Evolutionary conservation across 2,329 filamentous ascomycete genomes (phyloP).

Genomic region (Exophiala sideris): DNA sequence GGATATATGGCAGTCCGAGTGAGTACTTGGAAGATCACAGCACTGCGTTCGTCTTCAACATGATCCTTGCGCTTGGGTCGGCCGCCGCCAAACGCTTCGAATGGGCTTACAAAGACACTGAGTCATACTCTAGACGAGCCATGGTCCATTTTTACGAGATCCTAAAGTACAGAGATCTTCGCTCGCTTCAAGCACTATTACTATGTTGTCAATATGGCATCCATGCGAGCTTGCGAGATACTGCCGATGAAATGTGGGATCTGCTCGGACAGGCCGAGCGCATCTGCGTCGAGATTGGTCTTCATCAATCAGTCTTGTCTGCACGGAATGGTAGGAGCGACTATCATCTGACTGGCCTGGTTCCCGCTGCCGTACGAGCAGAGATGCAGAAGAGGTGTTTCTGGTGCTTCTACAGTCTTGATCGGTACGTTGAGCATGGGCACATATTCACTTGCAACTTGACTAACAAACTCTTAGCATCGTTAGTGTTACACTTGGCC

Average conservation of each 20-base stretch:
- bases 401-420: neutral
- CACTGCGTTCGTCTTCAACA: neutral
- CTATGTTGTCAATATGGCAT: constrained; percentile 1
- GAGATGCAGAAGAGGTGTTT: neutral
- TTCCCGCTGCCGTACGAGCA: neutral
- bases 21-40: neutral
- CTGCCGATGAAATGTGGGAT: neutral
- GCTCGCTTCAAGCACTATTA: neutral
- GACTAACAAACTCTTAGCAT: neutral
- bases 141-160: neutral
- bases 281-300: neutral
- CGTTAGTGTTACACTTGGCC: neutral
- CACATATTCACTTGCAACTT: neutral
- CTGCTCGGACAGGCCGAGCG: neutral
- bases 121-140: neutral
- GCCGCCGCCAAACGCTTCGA: neutral
- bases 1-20: neutral
- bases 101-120: neutral
- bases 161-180: neutral
- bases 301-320: neutral
- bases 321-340: neutral
- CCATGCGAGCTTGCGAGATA: constrained; percentile 1
- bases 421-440: neutral
- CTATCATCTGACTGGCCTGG: neutral
- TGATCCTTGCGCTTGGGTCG: neutral